Conservation (phyloP, 805 yeast genomes). For the Osmozyma mogii region DNA sequence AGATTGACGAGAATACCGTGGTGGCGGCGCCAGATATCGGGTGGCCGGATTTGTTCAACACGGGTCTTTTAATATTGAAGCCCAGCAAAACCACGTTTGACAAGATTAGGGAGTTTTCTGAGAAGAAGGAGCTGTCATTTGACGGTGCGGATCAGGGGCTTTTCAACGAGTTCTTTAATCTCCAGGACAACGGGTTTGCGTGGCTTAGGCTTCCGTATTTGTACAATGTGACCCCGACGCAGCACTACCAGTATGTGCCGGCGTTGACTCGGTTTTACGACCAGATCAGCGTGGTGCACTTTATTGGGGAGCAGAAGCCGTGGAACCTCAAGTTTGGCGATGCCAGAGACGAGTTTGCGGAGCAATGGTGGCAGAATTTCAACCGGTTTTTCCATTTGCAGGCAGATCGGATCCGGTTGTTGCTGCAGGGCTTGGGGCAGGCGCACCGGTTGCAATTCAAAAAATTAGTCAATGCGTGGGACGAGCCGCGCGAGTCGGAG, state of each 20-base stretch:
- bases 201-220: slow-evolving; percentile 5
- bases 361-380: neutral
- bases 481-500: neutral
- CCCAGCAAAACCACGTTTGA: slow-evolving; percentile 42
- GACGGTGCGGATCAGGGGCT: slow-evolving; percentile 7
- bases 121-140: slow-evolving; percentile 1
- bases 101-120: slow-evolving; percentile 7
- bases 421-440: neutral
- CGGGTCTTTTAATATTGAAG: slow-evolving; percentile 60
- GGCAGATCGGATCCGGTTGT: neutral
- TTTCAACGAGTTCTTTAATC: slow-evolving; percentile 4
- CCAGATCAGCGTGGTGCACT: slow-evolving; percentile 3
- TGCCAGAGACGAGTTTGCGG: neutral
- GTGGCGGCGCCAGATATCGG: slow-evolving; percentile 59
- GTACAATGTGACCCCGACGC: slow-evolving; percentile 4
- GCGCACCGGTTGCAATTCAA: neutral
- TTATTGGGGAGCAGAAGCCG: slow-evolving; percentile 4
- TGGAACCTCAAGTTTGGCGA: slow-evolving; percentile 2
- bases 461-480: neutral
- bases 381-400: neutral
- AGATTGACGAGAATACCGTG: slow-evolving; percentile 37
- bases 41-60: slow-evolving; percentile 86
- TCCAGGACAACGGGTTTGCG: slow-evolving; percentile 1
- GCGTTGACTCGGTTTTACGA: slow-evolving; percentile 2
- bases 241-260: slow-evolving; percentile 3